Base-by-base conservation (phyloP, 2,329 filamentous ascomycete genomes). In the Xylaria sp. region DNA sequence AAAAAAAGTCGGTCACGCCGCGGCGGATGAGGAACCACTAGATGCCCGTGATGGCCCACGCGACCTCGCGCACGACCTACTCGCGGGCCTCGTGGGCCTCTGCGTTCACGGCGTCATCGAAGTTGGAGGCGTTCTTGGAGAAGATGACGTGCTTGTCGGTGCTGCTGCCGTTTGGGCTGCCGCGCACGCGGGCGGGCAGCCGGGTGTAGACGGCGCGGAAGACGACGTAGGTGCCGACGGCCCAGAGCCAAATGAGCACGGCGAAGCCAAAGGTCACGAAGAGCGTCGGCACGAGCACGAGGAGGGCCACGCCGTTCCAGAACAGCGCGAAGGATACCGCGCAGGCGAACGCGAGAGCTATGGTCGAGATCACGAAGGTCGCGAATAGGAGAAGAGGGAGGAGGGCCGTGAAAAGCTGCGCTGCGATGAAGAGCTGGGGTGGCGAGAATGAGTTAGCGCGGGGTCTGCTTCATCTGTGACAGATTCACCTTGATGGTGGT, bases 371-470 rank as follows among this genome's bases (percentile, higher is more conserved):
- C 63, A 86, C 83, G 82, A 94, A 93, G 72, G 86, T 81, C 64
- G 85, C 70, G 82, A 96, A 95, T 70, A 94, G 80, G 46, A 89
- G 79, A 66, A 94, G 74, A 0, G 93, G 93, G 15, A 92, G 78
- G 65, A 89, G 85, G 15, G 89, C 89, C 69, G 94, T 84, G 66
- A 89, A 78, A 66, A 90, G 74, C 77, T 94, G 92, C 34, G 86
- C 82, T 53, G 87, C 80, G 65, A 93, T 76, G 78, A 96, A 93
- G 66, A 89, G 87, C 91, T 93, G 70, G 10, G 48, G 18, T 28
- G 39, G 15, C 30, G n/a, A 25, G 30, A 15, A n/a, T 15, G 18
- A 20, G 52, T 63, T 48, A 53, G 39, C 50, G 25, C 3, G n/a
- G n/a, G n/a, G 41, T 9, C 18, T 20, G 41, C 41, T 45, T n/a